Evolutionary conservation across 192 early-diverging fungal species (phyloP), one percentile per base, ranked within the genome.

Genomic region (Paraglomus occultum): DNA sequence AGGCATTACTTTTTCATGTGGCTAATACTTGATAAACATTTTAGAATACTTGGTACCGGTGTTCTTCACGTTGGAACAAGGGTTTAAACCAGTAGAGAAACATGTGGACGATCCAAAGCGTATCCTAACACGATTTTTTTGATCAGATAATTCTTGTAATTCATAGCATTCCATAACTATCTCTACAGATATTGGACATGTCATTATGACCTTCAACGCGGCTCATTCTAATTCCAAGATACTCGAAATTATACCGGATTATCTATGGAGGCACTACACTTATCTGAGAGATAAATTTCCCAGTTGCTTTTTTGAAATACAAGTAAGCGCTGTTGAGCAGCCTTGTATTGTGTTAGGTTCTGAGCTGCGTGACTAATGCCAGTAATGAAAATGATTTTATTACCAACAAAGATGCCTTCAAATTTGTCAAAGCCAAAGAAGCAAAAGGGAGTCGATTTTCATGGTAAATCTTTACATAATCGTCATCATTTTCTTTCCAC

Each of bases 151-250:
- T 20, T 18, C 63, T 22, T n/a, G 23, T 42, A 5, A 51, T 51
- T 17, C 51, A 51, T 17, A 51, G 2, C 18, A 18, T 17, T 18
- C 15, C 51, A 4, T 57, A 7, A 10, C 18, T 10, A 18, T 38
- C 48, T 65, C 20, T 9, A 40, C 76, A 91, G 90, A 94, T 69
- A 89, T 90, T 14, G 88, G 87, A 1, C 77, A 89, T 70, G 71
- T 94, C 0, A 86, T 95, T 38, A 71, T 96, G 11, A 81, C 94
- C 42, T 87, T 92, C 63, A 96, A 96, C 73, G 89, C 91, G 9
- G 83, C 78, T 10, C 64, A 71, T 5, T 59, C 74, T 2, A 79
- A 84, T 59, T 79, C 84, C 6, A 67, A 62, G 9, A 81, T 87
- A 4, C 71, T 92, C 7, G 38, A 62, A 0, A 81, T 78, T 15